Conservation (phyloP, 306 rosid genomes). For the Amphicarpaea edgeworthii region DNA sequence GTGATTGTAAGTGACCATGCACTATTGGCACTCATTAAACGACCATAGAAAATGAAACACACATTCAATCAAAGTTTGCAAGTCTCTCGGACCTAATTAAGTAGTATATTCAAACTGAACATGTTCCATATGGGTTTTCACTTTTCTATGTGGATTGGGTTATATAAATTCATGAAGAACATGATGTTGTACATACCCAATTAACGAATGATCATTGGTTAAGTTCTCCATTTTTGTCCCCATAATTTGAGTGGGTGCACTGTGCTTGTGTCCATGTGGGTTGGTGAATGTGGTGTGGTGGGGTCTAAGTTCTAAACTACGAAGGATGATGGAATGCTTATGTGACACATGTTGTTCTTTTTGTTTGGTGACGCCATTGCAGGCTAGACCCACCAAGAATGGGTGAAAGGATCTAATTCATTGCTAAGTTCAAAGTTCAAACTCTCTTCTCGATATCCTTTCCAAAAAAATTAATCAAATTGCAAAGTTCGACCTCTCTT, state of each 20-base stretch:
- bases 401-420: slow-evolving; percentile 21
- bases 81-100: not conserved
- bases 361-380: slow-evolving; percentile 56
- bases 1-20: not conserved
- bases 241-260: slow-evolving; percentile 27
- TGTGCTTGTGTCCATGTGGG: slow-evolving; percentile 30
- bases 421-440: slow-evolving; percentile 32
- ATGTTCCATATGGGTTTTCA: slow-evolving; percentile 24
- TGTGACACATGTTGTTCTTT: slow-evolving; percentile 49
- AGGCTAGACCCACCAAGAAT: slow-evolving; percentile 46
- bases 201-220: slow-evolving; percentile 38
- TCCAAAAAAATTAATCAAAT: slow-evolving; percentile 23
- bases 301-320: slow-evolving; percentile 45
- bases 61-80: not conserved
- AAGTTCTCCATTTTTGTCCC: slow-evolving; percentile 29
- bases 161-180: slow-evolving; percentile 28
- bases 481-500: too few species aligned
- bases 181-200: slow-evolving; percentile 38
- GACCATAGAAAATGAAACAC: too few species aligned
- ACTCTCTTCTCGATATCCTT: slow-evolving; percentile 36
- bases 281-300: slow-evolving; percentile 45
- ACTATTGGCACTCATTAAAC: too few species aligned
- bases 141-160: slow-evolving; percentile 37
- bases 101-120: not conserved
- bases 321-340: slow-evolving; percentile 47